Conservation (phyloP, 345 rosid genomes). For the Euphorbia lathyris region DNA sequence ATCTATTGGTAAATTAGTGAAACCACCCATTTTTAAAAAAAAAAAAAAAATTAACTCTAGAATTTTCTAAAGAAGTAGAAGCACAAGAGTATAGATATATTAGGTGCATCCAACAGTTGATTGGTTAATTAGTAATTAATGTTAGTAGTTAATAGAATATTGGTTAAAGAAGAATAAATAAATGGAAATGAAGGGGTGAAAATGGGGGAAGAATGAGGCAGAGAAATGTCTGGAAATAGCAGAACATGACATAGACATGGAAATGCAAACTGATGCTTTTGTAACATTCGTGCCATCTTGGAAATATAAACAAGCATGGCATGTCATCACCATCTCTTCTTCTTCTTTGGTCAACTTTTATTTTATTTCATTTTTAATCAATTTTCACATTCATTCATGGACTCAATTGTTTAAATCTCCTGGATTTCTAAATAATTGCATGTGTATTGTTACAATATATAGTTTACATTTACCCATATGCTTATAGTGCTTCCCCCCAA, state of each 20-base stretch:
- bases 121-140: too few species aligned
- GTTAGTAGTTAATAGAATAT: too few species aligned
- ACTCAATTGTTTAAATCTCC: slow-evolving; percentile 8
- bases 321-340: slow-evolving; percentile 17
- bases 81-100: too few species aligned
- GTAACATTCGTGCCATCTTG: slow-evolving; percentile 49
- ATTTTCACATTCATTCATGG: background rate
- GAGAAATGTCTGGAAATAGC: slow-evolving; percentile 37
- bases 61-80: too few species aligned
- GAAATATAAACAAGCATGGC: slow-evolving; percentile 26
- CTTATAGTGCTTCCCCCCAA: slow-evolving; percentile 41
- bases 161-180: too few species aligned
- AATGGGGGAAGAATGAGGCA: slow-evolving; percentile 29
- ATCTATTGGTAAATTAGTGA: too few species aligned
- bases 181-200: background rate
- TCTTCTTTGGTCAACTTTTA: background rate
- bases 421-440: background rate
- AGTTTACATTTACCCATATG: slow-evolving; percentile 28
- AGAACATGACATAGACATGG: slow-evolving; percentile 29
- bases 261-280: slow-evolving; percentile 30
- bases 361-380: background rate
- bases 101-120: too few species aligned
- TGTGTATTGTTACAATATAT: background rate
- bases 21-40: too few species aligned
- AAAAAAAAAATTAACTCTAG: too few species aligned